Evolutionary conservation across 2,329 filamentous ascomycete genomes (phyloP).

Genomic region (Talaromyces verruculosus): DNA sequence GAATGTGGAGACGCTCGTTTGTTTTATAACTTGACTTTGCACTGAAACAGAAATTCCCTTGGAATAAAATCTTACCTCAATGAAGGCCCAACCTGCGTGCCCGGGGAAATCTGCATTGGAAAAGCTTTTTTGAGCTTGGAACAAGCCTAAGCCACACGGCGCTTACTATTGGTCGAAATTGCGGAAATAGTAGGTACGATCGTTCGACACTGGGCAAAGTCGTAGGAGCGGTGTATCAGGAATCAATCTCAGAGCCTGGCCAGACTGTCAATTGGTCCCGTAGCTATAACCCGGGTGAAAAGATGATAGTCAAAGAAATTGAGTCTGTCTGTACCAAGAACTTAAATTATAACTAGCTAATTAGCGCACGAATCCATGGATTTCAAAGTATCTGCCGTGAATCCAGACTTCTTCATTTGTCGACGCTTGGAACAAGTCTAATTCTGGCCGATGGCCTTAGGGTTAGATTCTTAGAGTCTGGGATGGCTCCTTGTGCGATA

Average conservation of each 20-base stretch:
- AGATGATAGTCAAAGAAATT: not conserved
- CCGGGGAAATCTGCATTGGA: not conserved
- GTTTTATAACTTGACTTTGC: not conserved
- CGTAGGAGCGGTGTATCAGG: not conserved
- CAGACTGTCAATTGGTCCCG: not conserved
- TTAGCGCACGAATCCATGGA: not conserved
- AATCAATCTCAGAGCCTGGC: not conserved
- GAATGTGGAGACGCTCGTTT: not conserved
- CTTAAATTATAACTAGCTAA: not conserved
- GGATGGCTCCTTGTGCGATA: not conserved
- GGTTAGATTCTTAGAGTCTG: not conserved
- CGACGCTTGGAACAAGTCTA: not conserved
- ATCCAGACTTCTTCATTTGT: not conserved
- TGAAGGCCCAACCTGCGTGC: not conserved
- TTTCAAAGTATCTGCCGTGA: not conserved
- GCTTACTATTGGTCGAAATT: not conserved
- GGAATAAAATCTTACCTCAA: not conserved
- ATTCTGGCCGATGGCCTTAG: not conserved
- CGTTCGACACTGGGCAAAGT: not conserved
- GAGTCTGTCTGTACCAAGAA: not conserved
- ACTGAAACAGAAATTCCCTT: not conserved
- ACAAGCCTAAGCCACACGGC: not conserved
- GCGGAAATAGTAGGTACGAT: not conserved
- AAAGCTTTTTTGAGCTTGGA: not conserved
- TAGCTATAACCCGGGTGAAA: not conserved